Evolutionary conservation across 2,329 filamentous ascomycete genomes (phyloP).

Genomic region (Cryphonectria nitschkei): DNA sequence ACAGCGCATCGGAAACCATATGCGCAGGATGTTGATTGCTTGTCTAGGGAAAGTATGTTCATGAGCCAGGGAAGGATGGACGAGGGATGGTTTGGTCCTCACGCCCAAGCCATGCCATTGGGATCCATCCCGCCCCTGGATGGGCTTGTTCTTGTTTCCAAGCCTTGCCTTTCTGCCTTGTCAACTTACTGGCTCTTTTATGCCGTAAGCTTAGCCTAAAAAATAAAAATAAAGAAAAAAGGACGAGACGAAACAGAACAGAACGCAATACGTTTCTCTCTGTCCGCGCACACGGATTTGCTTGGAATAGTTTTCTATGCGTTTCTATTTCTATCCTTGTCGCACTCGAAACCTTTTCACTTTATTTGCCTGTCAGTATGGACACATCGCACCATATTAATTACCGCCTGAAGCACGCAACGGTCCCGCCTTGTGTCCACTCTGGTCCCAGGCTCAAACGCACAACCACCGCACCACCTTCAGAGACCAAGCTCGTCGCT

Average conservation of each 20-base stretch:
- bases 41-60: neutral
- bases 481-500: constrained; percentile 29
- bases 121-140: neutral
- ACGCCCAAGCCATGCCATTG: neutral
- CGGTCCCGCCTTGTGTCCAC: neutral
- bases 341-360: neutral
- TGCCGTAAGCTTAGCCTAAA: neutral
- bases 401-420: neutral
- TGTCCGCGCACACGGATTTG: neutral
- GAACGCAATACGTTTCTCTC: neutral
- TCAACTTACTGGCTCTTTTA: neutral
- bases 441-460: constrained; percentile 4
- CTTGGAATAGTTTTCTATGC: neutral
- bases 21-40: neutral
- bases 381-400: constrained; percentile 1
- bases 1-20: neutral
- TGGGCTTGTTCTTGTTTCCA: neutral
- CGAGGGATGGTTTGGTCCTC: neutral
- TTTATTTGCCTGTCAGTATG: neutral
- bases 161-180: neutral
- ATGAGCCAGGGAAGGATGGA: neutral
- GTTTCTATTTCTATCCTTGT: constrained; percentile 9
- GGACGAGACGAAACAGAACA: neutral
- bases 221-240: neutral
- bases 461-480: neutral